Base-by-base conservation (phyloP, 2,329 filamentous ascomycete genomes). In the Allantophomopsis cytisporea region DNA sequence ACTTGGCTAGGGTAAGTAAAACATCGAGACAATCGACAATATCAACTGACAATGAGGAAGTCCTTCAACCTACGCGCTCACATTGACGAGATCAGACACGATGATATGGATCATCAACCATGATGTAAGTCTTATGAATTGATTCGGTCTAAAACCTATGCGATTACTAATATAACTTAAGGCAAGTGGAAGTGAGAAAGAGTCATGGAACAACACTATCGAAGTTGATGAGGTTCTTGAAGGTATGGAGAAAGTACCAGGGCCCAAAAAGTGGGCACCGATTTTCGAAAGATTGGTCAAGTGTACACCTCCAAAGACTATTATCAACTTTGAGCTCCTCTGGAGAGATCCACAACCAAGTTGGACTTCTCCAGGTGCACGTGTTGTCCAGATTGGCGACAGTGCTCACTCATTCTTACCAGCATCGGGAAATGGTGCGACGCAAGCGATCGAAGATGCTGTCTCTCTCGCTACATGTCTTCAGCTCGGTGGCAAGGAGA, bases 1-100 rank as follows among this genome's bases (percentile, higher is more conserved):
- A 64, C 60, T 32, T 73, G 68, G 69, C 58, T 73, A 18, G 69
- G 68, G 2, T 62, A 63, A 11, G 67, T 73, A n/a, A n/a, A n/a
- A n/a, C n/a, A n/a, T n/a, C n/a, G n/a, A n/a, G n/a, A n/a, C n/a
- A n/a, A n/a, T n/a, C n/a, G n/a, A n/a, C n/a, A n/a, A n/a, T n/a
- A n/a, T n/a, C n/a, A n/a, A n/a, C n/a, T n/a, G n/a, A n/a, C n/a
- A n/a, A n/a, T n/a, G n/a, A n/a, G n/a, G n/a, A n/a, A 41, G 61
- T 69, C 2, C 66, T 69, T 45, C 68, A 8, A 21, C 20, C 20
- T 21, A 21, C 8, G 20, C 20, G 20, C 20, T 21, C 8, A 21
- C 20, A 5, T 21, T 21, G 20, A 21, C 20, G 8, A 21, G 20
- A 21, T 8, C 20, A 21, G 20, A 21, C n/a, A n/a, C n/a, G 20